Evolutionary conservation across 169 alveolate genomes (phyloP).

Genomic region (Cryptosporidium xiaoi): DNA sequence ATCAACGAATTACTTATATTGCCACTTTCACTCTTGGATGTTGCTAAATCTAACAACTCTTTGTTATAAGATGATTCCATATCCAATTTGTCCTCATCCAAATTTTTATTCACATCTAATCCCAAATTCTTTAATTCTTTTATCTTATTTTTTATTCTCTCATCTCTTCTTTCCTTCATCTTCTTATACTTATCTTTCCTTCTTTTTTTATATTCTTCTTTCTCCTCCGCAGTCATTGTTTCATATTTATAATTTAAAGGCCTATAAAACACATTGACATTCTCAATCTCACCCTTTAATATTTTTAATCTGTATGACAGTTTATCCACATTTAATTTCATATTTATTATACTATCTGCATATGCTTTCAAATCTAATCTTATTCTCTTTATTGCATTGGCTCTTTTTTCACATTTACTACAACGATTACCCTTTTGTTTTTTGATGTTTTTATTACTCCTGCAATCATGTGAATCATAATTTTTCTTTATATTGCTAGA

Average conservation of each 20-base stretch:
- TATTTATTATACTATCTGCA: background rate
- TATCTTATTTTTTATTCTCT: background rate
- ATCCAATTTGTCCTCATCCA: background rate
- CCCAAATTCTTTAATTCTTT: too few species aligned
- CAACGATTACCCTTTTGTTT: constrained; percentile 42
- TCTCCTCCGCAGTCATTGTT: background rate
- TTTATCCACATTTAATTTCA: constrained; percentile 28
- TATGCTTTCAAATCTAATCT: background rate
- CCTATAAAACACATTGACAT: constrained; percentile 12
- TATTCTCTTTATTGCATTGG: constrained; percentile 38
- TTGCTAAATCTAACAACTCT: background rate
- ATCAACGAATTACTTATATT: background rate
- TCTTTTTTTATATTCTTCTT: background rate
- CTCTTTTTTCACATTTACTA: constrained; percentile 28
- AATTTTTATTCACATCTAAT: background rate
- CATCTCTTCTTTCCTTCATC: constrained; percentile 1
- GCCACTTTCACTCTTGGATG: background rate
- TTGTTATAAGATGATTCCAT: background rate
- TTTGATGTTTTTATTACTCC: background rate
- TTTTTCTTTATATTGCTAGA: background rate
- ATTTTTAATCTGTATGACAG: background rate
- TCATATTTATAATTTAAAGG: background rate
- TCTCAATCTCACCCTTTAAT: background rate
- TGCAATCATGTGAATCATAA: constrained; percentile 27
- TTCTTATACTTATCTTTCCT: background rate